phyloP scores from a whole-genome alignment of 2,329 filamentous ascomycete species.

The Aspergillus fumigatiaffinis region DNA sequence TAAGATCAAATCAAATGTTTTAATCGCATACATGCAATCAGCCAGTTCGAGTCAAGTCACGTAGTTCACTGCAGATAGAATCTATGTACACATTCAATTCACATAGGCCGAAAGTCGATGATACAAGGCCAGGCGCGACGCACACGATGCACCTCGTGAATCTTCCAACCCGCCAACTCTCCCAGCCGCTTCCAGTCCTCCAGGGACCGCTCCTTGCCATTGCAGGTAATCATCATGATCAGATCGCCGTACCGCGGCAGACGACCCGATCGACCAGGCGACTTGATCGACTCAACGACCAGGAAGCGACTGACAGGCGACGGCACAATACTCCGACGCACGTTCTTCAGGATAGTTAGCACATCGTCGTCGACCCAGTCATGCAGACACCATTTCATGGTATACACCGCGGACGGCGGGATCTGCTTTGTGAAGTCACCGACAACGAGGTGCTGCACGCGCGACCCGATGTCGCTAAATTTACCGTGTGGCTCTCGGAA shows the following conservation, averaged over 20 bases:
- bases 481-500: neutral
- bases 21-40: too few relatives aligned
- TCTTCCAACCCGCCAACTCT: neutral
- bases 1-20: too few relatives aligned
- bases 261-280: neutral
- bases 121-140: neutral
- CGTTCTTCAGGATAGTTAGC: neutral
- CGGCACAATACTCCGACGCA: neutral
- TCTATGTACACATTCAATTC: neutral
- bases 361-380: slow-evolving; percentile 1
- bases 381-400: neutral
- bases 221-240: neutral
- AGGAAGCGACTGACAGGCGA: neutral
- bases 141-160: neutral
- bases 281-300: neutral
- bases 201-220: neutral
- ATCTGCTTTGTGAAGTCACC: neutral
- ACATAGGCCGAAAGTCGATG: neutral
- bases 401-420: neutral
- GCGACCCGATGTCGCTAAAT: neutral
- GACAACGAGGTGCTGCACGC: neutral
- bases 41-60: too few relatives aligned
- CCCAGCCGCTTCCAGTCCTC: neutral
- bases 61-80: too few relatives aligned
- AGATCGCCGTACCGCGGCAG: neutral